phyloP scores from a whole-genome alignment of 106 monocot genomes.

The Dendrobium officinale region DNA sequence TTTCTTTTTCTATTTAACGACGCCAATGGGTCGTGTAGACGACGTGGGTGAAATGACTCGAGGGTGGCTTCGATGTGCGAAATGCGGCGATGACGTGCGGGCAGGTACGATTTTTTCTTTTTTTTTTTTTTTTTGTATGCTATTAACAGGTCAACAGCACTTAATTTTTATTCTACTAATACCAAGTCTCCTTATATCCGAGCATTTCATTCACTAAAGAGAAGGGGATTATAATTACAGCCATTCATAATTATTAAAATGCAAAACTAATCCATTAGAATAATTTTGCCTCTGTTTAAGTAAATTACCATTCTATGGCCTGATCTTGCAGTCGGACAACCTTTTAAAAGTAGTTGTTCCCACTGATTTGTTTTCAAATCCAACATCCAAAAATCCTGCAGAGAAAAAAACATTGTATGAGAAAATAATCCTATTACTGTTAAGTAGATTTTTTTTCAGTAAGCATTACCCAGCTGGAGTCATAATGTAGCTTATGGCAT shows the following conservation, averaged over 20 bases:
- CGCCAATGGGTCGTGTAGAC: no score
- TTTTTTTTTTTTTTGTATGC: no score
- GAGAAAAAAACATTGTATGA: slow-evolving; percentile 4
- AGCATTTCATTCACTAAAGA: not conserved
- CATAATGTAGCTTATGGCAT: not conserved
- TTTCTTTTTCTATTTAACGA: no score
- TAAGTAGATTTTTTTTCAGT: not conserved
- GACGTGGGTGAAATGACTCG: no score
- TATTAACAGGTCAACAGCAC: no score
- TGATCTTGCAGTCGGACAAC: slow-evolving; percentile 87
- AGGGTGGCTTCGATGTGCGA: no score
- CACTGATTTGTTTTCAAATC: slow-evolving; percentile 97
- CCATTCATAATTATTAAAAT: not conserved
- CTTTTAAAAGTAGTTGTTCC: slow-evolving; percentile 89
- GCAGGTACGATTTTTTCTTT: no score
- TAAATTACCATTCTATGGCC: slow-evolving; percentile 86
- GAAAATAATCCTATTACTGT: not conserved
- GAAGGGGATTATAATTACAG: not conserved
- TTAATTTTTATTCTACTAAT: not conserved
- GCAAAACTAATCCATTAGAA: not conserved
- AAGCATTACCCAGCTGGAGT: not conserved
- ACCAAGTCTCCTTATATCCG: not conserved
- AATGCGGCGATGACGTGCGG: no score
- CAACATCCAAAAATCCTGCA: slow-evolving; percentile 87
- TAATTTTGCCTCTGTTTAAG: not conserved